Evolutionary conservation across 2,329 filamentous ascomycete species (phyloP), one percentile per base, ranked within the genome.

Genomic region (Penicillium brevicompactum): DNA sequence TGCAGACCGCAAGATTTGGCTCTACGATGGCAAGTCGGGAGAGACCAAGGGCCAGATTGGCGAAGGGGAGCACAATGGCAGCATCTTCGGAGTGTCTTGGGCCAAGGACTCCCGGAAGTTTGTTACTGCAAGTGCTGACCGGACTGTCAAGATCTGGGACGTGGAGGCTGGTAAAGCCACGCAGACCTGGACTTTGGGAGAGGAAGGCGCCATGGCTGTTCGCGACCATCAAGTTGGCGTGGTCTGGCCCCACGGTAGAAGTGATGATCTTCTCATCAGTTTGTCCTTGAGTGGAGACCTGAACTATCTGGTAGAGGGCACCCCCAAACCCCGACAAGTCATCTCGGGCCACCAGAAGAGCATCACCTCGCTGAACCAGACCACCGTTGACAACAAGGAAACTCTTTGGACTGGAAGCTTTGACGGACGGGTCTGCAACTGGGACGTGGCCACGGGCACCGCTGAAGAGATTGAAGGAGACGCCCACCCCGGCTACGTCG

Each of bases 1-100:
- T 37, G 91, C 90, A n/a, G 94, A 99, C 75, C 87, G 87, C 71
- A 86, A 85, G 70, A 96, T 99, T 62, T 95, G 94, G 81, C 80
- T 99, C 9, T 99, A 97, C 71, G 92, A 99, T 71, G 94, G 93
- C 59, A 96, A 96, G 82, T 96, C 92, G 14, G 94, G 94, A 30
- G 92, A 96, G 70, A 83, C 88, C 1, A 90, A 86, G 43, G 84
- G 80, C 56, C 83, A 90, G 64, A 88, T 99, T 65, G 72, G 74
- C 7, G 76, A 78, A 56, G 89, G 89, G 9, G 88, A 93, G 62
- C 94, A 99, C 73, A 93, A 87, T 5, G 94, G 94, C 46, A 96
- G 91, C 71, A 94, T 99, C 55, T 96, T 97, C 69, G 88, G 88
- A 21, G 87, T 97, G 5, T 91, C 90, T 16, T 99, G 94, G 94